A percentile compares a stretch with the other conserved stretches of the same genome.
Evolutionary conservation across 1,284 basidiomycete genomes (phyloP).

Genomic region (Rugosomyces carneus): DNA sequence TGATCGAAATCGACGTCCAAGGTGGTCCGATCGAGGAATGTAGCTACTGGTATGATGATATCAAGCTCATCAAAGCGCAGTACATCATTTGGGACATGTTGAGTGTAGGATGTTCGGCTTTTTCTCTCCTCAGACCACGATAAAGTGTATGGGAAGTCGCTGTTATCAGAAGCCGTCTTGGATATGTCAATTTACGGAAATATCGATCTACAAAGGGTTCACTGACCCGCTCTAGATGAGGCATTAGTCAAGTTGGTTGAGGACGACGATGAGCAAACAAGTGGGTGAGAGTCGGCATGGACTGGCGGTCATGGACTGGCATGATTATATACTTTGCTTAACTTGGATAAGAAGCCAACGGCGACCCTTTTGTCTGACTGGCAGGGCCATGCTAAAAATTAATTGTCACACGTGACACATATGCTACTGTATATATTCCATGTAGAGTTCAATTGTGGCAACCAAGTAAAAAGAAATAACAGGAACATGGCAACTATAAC

Average conservation of each 20-base stretch:
- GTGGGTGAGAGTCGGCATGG: background rate
- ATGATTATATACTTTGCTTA: background rate
- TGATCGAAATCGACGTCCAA: conserved; percentile 31
- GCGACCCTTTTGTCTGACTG: conserved; percentile 2
- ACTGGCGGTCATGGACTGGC: too few relatives aligned
- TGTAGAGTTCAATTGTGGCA: background rate
- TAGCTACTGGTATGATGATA: conserved; percentile 1
- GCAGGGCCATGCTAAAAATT: too few relatives aligned
- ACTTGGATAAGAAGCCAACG: background rate
- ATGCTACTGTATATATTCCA: too few relatives aligned
- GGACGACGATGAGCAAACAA: background rate
- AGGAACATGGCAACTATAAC: conserved; percentile 1
- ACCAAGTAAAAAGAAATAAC: conserved; percentile 1
- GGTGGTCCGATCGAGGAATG: conserved; percentile 29
- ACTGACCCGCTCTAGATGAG: too few relatives aligned
- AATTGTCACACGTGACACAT: too few relatives aligned
- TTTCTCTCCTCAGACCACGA: conserved; percentile 13
- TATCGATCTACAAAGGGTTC: too few relatives aligned
- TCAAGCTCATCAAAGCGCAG: conserved; percentile 11
- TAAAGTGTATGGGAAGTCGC: conserved; percentile 12
- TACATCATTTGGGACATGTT: conserved; percentile 14
- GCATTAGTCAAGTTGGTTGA: too few relatives aligned
- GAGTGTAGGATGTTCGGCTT: conserved; percentile 5
- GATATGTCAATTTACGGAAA: too few relatives aligned
- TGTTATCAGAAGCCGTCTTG: conserved; percentile 13